Conservation (phyloP, 176 grass and related monocot genomes). For the Cenchrus fungigraminus region DNA sequence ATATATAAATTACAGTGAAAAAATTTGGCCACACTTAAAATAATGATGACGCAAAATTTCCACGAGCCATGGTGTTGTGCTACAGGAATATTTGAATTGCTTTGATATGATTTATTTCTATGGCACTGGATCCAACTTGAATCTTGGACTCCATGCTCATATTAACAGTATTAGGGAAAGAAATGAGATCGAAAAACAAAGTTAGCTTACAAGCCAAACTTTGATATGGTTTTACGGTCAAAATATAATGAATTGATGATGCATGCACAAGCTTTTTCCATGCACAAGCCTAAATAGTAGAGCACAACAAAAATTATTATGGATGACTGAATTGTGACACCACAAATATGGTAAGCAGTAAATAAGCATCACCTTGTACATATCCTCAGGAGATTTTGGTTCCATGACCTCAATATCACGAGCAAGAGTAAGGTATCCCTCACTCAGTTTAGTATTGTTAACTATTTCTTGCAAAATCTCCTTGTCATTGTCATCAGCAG, state of each 20-base stretch:
- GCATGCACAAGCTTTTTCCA: neutral
- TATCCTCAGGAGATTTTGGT: constrained; percentile 95
- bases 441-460: constrained; percentile 87
- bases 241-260: too few species aligned
- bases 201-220: neutral
- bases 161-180: neutral
- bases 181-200: neutral
- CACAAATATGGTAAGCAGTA: constrained; percentile 25
- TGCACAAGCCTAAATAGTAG: constrained; percentile 47
- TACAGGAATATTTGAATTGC: neutral
- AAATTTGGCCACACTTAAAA: neutral
- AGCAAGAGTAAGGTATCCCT: constrained; percentile 93
- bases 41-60: neutral
- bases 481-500: constrained; percentile 85
- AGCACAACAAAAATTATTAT: constrained; percentile 25
- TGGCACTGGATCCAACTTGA: constrained; percentile 9
- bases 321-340: neutral
- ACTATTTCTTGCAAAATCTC: constrained; percentile 86
- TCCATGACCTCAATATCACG: constrained; percentile 99
- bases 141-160: neutral
- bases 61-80: too few species aligned
- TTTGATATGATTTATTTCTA: neutral
- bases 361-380: constrained; percentile 82
- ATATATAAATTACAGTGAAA: neutral
- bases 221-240: neutral